Evolutionary conservation across 352 stramenopile species (phyloP), one percentile per base, ranked within the genome.

Genomic region (Aphanomyces astaci): DNA sequence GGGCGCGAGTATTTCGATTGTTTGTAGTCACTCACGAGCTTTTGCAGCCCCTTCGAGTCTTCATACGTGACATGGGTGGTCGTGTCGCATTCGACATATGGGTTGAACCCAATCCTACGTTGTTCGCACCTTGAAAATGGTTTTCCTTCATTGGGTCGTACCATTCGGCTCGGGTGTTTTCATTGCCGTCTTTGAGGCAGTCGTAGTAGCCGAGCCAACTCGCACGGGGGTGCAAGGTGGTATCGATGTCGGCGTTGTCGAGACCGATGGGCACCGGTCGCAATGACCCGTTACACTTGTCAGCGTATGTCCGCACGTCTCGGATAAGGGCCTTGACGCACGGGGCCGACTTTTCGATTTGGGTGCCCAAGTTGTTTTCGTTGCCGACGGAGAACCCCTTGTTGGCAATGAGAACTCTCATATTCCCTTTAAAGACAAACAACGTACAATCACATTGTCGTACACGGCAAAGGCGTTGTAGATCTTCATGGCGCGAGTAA

Each of bases 201-300:
- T 92, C 82, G 66, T 87, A 92, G 71, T 92, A 92, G 67, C 78
- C 66, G 3, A 90, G 48, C 82, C 82, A 89, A 63, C 85, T 77
- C 17, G 71, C 71, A 28, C 84, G 76, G 7, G 82, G 84, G 24
- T 73, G 76, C 31, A 82, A 43, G 11, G 39, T 27, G 9, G 64
- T 71, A 17, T 75, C 48, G 11, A 80, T 87, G 55, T 92, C 84
- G 9, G 84, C 84, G 54, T 88, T 84, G 45, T 90, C 82, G 0
- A 92, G 70, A 4, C 84, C 84, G 31, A 92, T 88, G 1, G 84
- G 84, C 31, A 92, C 80, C 53, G 82, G 70, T 3, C 84, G 78
- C 10, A 92, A 51, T 11, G 54, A 72, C 10, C 56, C 54, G 0
- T 74, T 65, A 43, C 82, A 90, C 57, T 72, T 73, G 4, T 70